Evolutionary conservation across 139 green algal species (phyloP).

Genomic region (Chlorella sp.): DNA sequence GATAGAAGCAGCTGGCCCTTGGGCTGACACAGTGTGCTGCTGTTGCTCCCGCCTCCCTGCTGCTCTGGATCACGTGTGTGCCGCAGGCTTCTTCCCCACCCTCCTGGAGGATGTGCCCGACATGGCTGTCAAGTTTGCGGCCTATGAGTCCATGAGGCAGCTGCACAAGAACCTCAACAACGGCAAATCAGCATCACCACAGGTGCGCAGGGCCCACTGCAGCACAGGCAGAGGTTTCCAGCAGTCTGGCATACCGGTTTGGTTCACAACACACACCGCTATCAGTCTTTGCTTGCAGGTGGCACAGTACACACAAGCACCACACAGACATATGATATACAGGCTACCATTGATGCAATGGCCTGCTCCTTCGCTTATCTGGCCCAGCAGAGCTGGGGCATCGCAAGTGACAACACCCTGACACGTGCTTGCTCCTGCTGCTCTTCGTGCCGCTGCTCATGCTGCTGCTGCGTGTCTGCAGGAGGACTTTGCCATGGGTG

Average conservation of each 20-base stretch:
- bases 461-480: constrained; percentile 1
- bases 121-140: constrained; percentile 86
- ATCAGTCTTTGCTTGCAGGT: background rate
- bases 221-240: background rate
- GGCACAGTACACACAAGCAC: background rate
- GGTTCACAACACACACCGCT: background rate
- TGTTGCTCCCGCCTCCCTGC: too few species aligned
- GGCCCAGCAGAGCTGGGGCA: background rate
- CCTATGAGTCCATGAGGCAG: constrained; percentile 64
- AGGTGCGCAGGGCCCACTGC: background rate
- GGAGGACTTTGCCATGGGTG: constrained; percentile 78
- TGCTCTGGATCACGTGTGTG: too few species aligned
- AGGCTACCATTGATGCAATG: background rate
- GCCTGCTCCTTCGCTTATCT: background rate
- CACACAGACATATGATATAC: background rate
- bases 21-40: too few species aligned
- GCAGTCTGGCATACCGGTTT: too few species aligned
- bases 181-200: too few species aligned
- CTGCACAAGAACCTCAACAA: background rate
- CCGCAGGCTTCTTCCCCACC: constrained; percentile 66
- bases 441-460: background rate
- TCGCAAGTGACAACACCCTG: background rate
- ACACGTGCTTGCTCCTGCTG: background rate
- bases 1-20: too few species aligned
- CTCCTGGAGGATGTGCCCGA: constrained; percentile 83